Evolutionary conservation across 208 protist genomes (phyloP).

Genomic region (Leishmania tropica): DNA sequence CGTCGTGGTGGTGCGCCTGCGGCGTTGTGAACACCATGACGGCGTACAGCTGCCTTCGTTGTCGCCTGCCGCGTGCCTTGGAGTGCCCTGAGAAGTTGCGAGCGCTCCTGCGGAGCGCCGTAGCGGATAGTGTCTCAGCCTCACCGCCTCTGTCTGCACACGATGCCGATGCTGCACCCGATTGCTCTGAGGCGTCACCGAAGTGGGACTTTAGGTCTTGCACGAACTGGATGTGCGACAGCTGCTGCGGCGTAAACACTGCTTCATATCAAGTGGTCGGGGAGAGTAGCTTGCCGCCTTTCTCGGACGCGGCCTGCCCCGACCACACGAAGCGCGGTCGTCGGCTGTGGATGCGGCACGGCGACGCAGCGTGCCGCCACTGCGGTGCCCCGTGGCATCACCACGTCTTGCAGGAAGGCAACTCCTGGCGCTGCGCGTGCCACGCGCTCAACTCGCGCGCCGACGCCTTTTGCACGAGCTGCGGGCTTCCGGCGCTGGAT

Average conservation of each 20-base stretch:
- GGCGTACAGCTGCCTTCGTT: slow-evolving; percentile 54
- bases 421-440: slow-evolving; percentile 77
- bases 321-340: not conserved
- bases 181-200: not conserved
- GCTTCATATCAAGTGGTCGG: slow-evolving; percentile 54
- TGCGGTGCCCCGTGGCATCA: slow-evolving; percentile 74
- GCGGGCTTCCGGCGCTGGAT: slow-evolving; percentile 54
- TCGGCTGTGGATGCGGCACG: slow-evolving; percentile 32
- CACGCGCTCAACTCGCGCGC: slow-evolving; percentile 52
- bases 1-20: slow-evolving; percentile 72
- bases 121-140: not conserved
- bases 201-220: slow-evolving; percentile 57
- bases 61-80: slow-evolving; percentile 62
- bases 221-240: slow-evolving; percentile 76
- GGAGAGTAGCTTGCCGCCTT: not conserved
- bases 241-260: slow-evolving; percentile 68
- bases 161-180: not conserved
- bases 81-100: slow-evolving; percentile 18
- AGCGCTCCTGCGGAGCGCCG: slow-evolving; percentile 24
- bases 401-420: slow-evolving; percentile 34
- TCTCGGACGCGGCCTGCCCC: not conserved
- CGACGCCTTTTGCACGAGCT: slow-evolving; percentile 44
- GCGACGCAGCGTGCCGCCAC: slow-evolving; percentile 40
- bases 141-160: not conserved
- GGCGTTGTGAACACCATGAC: slow-evolving; percentile 40